phyloP scores from a whole-genome alignment of 352 stramenopile species.

The Pelagophyceae sp. region DNA sequence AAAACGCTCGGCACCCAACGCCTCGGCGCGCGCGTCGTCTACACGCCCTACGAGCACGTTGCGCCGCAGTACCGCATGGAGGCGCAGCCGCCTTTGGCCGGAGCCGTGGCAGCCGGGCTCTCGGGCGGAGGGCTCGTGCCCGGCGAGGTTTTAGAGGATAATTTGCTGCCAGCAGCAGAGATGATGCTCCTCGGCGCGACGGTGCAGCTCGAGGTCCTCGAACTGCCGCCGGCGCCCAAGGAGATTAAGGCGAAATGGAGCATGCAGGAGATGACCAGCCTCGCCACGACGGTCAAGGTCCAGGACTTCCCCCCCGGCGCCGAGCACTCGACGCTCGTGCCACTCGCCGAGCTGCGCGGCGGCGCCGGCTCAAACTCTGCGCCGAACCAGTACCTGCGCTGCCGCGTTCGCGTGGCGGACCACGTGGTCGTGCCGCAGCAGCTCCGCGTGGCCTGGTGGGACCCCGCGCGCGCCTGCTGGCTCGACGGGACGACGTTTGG shows the following conservation, averaged over 20 bases:
- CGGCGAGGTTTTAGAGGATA: not conserved
- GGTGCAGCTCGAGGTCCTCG: constrained; percentile 11
- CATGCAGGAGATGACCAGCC: not conserved
- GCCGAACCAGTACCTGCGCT: constrained; percentile 12
- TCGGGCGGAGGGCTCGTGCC: not conserved
- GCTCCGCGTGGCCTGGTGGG: not conserved
- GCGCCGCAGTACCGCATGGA: not conserved
- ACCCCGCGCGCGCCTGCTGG: not conserved
- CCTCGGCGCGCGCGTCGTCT: not conserved
- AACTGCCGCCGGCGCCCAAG: not conserved
- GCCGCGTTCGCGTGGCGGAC: not conserved
- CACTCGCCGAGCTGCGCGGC: not conserved
- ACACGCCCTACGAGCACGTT: not conserved
- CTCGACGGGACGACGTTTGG: constrained; percentile 10
- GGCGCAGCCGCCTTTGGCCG: not conserved
- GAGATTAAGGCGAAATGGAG: not conserved
- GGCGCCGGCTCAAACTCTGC: not conserved
- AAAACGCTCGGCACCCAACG: constrained; percentile 12
- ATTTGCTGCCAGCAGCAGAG: not conserved
- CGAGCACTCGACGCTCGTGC: not conserved
- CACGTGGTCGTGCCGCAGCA: not conserved
- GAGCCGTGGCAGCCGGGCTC: not conserved
- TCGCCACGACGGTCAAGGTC: not conserved
- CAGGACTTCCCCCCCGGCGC: not conserved
- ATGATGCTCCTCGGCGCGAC: not conserved